phyloP scores from a whole-genome alignment of 1,284 basidiomycete species.

The Pseudozyma tsukubaensis region DNA sequence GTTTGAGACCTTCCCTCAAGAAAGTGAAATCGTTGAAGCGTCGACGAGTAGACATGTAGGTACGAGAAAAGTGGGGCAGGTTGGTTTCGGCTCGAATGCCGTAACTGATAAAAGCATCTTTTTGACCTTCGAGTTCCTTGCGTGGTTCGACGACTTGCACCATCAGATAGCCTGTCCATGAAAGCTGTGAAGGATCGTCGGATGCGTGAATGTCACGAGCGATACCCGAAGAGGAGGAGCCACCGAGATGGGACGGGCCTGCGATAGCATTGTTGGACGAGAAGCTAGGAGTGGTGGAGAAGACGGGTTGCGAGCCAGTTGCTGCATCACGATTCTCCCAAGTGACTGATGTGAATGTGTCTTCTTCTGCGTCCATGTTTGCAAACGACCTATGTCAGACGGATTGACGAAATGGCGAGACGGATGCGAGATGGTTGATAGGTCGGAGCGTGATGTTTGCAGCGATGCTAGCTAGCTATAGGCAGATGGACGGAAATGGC shows the following conservation, averaged over 20 bases:
- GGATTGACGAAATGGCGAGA: neutral
- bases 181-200: constrained; percentile 26
- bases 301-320: constrained; percentile 39
- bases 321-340: constrained; percentile 53
- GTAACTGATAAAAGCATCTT: constrained; percentile 93
- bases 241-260: constrained; percentile 18
- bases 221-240: constrained; percentile 18
- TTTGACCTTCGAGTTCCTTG: constrained; percentile 91
- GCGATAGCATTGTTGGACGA: constrained; percentile 27
- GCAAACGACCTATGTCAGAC: too few relatives aligned
- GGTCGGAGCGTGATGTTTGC: too few relatives aligned
- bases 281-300: constrained; percentile 27
- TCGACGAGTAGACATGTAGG: constrained; percentile 79
- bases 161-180: constrained; percentile 63
- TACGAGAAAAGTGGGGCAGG: constrained; percentile 76
- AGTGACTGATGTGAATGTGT: constrained; percentile 63
- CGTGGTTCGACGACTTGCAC: constrained; percentile 89
- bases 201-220: constrained; percentile 26
- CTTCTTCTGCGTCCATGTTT: constrained; percentile 52
- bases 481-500: neutral
- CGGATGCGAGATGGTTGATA: neutral
- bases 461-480: too few relatives aligned
- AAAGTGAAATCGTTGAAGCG: constrained; percentile 98
- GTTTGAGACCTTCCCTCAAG: constrained; percentile 84
- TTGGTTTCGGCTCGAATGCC: constrained; percentile 89